Evolutionary conservation across 2,329 filamentous ascomycete genomes (phyloP), one percentile per base, ranked within the genome.

Genomic region (Cladosporium sp.): DNA sequence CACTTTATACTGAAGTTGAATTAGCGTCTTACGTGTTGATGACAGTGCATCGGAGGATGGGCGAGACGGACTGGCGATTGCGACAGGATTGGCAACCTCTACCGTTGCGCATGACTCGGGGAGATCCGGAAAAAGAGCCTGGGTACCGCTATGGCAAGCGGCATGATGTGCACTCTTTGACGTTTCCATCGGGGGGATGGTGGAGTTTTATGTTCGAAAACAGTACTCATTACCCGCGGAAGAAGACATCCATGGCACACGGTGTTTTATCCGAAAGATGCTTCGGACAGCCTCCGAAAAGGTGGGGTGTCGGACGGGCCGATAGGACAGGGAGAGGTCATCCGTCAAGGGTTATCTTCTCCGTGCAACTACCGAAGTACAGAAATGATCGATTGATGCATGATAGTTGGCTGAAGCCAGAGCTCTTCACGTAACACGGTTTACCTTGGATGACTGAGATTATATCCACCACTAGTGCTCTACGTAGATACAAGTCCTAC

Each of bases 1-100:
- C 71, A 73, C 59, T 70, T 72, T 28, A 71, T 62, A 51, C 60
- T 63, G 32, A 30, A 8, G 30, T 54, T 24, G 24, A 10, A 30
- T 63, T 49, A 63, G 60, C 30, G 24, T 8, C 18, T 30, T 28
- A 8, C 21, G 14, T 26, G 14, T 15, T 26, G 10, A 21, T 7
- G 11, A 10, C 4, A 28, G 55, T 58, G 55, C 11, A n/a, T 30
- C 28, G 28, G 28, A 30, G 6, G 28, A 30, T 8, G 21, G 32
- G 26, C 12, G 12, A 38, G 34, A 62, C 60, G 15, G 44, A 63
- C 60, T 73, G 71, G 26, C 69, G 62, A 51, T 69, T 64, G n/a
- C 71, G 68, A 54, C 71, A 72, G 18, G 59, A 66, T 58, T 68
- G 64, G 59, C 71, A 73, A 24, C 71, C 71, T 66, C 70, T 71